Conservation (phyloP, 305 asterid species). For the Plantago coronopus region DNA sequence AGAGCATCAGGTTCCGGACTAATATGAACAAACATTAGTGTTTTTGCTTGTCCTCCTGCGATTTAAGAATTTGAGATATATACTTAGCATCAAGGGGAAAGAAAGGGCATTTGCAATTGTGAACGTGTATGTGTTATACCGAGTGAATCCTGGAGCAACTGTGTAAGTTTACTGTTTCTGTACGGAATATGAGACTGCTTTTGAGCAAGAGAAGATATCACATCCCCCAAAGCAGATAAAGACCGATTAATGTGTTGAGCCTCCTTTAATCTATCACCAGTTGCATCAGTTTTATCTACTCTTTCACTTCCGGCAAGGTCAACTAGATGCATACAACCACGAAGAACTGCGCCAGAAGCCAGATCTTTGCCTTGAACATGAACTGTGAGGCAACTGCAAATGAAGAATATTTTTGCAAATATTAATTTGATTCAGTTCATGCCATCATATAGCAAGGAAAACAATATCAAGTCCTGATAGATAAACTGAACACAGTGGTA, state of each 20-base stretch:
- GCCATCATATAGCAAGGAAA: too few species aligned
- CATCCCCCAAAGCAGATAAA: constrained; percentile 93
- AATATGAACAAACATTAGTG: constrained; percentile 89
- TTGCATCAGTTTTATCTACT: constrained; percentile 68
- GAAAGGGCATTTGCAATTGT: not conserved
- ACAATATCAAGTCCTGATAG: not conserved
- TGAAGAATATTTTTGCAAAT: not conserved
- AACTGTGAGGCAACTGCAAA: constrained; percentile 84
- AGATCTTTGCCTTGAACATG: constrained; percentile 87
- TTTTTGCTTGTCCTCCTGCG: constrained; percentile 90
- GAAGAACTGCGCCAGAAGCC: constrained; percentile 62
- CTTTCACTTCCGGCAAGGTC: constrained; percentile 98
- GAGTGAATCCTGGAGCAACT: constrained; percentile 90
- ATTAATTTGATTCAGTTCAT: too few species aligned
- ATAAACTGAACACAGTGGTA: too few species aligned
- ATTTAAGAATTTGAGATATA: constrained; percentile 1
- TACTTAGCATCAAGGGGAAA: not conserved
- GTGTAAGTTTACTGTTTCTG: constrained; percentile 94
- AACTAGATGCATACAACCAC: constrained; percentile 93
- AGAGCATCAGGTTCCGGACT: constrained; percentile 74
- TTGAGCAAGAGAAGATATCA: constrained; percentile 77
- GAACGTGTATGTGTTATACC: constrained; percentile 42
- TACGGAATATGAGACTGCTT: constrained; percentile 82
- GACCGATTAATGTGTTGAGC: constrained; percentile 79
- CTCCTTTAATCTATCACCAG: constrained; percentile 78